Evolutionary conservation across 73 alveolate species (phyloP).

Genomic region (Durusdinium trenchii): DNA sequence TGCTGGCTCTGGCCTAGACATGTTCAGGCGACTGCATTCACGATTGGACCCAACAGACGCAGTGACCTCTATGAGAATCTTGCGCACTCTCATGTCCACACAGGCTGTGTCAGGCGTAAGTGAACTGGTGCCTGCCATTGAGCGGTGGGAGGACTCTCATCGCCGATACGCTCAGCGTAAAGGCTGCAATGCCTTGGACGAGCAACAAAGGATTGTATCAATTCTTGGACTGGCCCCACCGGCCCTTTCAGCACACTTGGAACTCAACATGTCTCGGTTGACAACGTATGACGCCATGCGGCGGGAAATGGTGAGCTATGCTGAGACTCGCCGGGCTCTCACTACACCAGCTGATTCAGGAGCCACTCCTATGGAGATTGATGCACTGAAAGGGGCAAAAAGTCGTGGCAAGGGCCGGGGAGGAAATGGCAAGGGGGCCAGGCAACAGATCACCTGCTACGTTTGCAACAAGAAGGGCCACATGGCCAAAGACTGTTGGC

Average conservation of each 20-base stretch:
- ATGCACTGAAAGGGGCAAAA: not conserved
- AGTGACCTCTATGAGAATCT: not conserved
- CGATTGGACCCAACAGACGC: not conserved
- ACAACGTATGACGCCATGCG: constrained; percentile 4
- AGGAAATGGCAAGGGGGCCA: not conserved
- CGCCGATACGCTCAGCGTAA: not conserved
- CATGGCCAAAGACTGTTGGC: not conserved
- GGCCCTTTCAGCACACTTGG: not conserved
- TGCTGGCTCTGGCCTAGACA: not conserved
- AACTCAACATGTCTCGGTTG: constrained; percentile 18
- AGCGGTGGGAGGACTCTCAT: constrained; percentile 23
- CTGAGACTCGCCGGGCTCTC: constrained; percentile 28
- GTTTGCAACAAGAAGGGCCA: not conserved
- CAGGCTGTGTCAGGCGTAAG: not conserved
- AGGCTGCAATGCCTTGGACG: not conserved
- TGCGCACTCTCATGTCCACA: not conserved
- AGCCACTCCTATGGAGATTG: not conserved
- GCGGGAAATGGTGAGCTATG: constrained; percentile 23
- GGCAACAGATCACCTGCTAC: not conserved
- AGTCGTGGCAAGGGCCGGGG: not conserved
- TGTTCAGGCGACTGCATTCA: not conserved
- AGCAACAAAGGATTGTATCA: constrained; percentile 15
- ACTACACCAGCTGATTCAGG: not conserved
- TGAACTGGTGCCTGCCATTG: not conserved
- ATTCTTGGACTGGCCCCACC: not conserved